Evolutionary conservation across 73 alveolate genomes (phyloP).

Genomic region (Paramecium biaurelia): DNA sequence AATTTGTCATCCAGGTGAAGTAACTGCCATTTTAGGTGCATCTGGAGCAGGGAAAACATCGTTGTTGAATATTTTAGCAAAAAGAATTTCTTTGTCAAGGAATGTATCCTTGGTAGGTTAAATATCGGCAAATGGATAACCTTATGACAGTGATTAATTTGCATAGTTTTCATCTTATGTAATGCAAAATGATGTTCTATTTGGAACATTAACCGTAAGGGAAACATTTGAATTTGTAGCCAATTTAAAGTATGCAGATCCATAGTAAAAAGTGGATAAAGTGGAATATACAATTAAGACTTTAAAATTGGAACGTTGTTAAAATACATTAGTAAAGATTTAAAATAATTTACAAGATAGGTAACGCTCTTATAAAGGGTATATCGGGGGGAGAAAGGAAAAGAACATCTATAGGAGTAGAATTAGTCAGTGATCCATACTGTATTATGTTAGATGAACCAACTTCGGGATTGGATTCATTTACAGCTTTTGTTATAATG

Average conservation of each 20-base stretch:
- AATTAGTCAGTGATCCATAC: conserved; percentile 72
- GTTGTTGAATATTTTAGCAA: conserved; percentile 80
- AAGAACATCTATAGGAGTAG: conserved; percentile 74
- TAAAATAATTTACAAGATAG: conserved; percentile 49
- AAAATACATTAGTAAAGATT: conserved; percentile 41
- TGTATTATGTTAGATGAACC: conserved; percentile 75
- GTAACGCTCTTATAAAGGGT: conserved; percentile 68
- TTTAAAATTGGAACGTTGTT: conserved; percentile 74
- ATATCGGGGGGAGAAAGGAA: conserved; percentile 76
- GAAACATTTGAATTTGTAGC: conserved; percentile 89
- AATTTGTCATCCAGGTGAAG: conserved; percentile 79
- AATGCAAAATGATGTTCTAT: conserved; percentile 84
- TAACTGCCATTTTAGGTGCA: conserved; percentile 89
- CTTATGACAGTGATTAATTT: conserved; percentile 67
- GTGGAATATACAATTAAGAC: conserved; percentile 75
- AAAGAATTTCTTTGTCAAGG: conserved; percentile 67
- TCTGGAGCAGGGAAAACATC: conserved; percentile 97
- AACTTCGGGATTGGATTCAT: conserved; percentile 71
- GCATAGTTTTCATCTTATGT: conserved; percentile 84
- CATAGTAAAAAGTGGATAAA: conserved; percentile 67
- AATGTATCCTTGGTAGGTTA: conserved; percentile 77
- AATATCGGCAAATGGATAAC: conserved; percentile 78
- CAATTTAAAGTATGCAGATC: conserved; percentile 74
- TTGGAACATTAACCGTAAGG: conserved; percentile 84
- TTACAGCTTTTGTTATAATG: conserved; percentile 18